Evolutionary conservation across 2,329 filamentous ascomycete genomes (phyloP).

Genomic region (Claviceps sp.): DNA sequence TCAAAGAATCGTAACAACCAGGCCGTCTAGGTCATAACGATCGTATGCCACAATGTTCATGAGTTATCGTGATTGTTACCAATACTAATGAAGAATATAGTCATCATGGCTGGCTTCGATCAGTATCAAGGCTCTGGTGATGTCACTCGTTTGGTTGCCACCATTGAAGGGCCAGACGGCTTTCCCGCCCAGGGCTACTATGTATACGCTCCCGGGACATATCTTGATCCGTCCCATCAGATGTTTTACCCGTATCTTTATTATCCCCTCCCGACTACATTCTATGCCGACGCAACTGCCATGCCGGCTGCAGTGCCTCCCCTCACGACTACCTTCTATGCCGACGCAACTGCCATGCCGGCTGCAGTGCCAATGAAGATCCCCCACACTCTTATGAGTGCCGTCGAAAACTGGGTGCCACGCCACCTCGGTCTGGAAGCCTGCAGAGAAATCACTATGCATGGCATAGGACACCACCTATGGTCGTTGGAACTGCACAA

Average conservation of each 20-base stretch:
- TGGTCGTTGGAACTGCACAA: slow-evolving; percentile 3
- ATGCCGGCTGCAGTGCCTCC: background rate
- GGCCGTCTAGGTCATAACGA: background rate
- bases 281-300: too few species aligned
- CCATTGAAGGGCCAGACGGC: too few species aligned
- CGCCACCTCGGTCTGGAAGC: background rate
- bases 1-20: too few species aligned
- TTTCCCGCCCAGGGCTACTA: background rate
- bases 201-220: background rate
- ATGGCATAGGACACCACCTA: background rate
- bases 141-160: background rate
- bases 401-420: background rate
- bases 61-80: background rate
- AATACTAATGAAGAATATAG: background rate
- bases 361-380: too few species aligned
- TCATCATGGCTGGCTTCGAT: background rate
- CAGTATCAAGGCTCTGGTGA: background rate
- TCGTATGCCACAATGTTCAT: too few species aligned
- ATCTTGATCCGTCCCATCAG: background rate
- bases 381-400: background rate
- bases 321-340: too few species aligned
- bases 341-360: too few species aligned
- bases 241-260: background rate
- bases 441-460: background rate
- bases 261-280: background rate